Base-by-base conservation (phyloP, 2,329 filamentous ascomycete species). In the Fusarium sp. region DNA sequence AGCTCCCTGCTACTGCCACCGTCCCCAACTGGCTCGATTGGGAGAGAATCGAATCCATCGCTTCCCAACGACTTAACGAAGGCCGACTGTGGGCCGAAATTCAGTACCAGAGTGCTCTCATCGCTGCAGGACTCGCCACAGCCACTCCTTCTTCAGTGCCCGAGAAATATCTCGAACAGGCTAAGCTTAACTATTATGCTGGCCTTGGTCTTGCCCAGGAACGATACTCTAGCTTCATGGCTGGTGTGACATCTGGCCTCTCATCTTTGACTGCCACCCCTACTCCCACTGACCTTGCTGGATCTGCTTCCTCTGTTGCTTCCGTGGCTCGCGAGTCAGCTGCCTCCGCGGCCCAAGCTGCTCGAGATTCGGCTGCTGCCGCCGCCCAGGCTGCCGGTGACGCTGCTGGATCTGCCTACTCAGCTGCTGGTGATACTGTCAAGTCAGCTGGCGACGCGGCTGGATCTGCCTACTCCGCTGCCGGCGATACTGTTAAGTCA, bases 181-280 rank as follows among this genome's bases (percentile, higher is more conserved):
- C 86, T 45, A 86, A 84, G 70, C 79, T 85, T 70, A 86, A 88
- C 74, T 95, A 95, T 78, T 94, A 93, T 71, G 90, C 93, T 67
- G 92, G 90, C 13, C 78, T 96, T 23, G 93, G 93, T 27, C 78
- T 93, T 44, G 93, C 93, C 1, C 91, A 96, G 73, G 92, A 89
- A 43, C 88, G 90, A 37, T 96, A 96, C 77, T 88, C 90, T 7
- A 90, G 90, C 49, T 95, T 96, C 73, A 68, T 96, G 3, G 84
- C 84, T 14, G 88, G 90, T 6, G 92, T 92, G 9, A 93, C 91
- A 11, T 88, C 86, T 35, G 92, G 89, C 20, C 82, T 93, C 40
- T 90, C 87, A 56, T 83, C 82, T 3, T 62, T 84, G 39, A 86
- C 84, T 1, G 88, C 88, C 8, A 87, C 87, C 13, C 86, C 88